Evolutionary conservation across 805 yeast genomes (phyloP).

Genomic region (Spathaspora girioi): DNA sequence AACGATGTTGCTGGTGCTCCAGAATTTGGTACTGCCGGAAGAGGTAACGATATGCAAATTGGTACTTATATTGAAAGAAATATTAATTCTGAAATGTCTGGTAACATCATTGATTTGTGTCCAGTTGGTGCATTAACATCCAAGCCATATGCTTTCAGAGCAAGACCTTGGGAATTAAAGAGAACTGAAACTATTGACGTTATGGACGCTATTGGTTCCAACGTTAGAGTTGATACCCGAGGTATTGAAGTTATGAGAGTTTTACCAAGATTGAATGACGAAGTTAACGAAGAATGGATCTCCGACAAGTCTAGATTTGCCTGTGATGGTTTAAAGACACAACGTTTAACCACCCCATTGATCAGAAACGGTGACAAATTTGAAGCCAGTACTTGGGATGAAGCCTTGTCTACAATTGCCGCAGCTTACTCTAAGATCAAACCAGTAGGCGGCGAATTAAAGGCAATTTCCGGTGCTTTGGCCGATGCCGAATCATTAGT

Average conservation of each 20-base stretch:
- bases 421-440: constrained; percentile 51
- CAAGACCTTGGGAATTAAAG: constrained; percentile 91
- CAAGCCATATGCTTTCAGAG: constrained; percentile 88
- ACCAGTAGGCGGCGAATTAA: constrained; percentile 68
- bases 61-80: constrained; percentile 86
- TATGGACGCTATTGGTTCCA: constrained; percentile 78
- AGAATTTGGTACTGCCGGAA: constrained; percentile 82
- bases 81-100: constrained; percentile 79
- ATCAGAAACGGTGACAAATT: constrained; percentile 67
- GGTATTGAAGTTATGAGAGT: constrained; percentile 87
- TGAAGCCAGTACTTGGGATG: constrained; percentile 82
- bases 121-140: constrained; percentile 91
- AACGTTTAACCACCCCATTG: constrained; percentile 78
- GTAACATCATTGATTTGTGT: constrained; percentile 82
- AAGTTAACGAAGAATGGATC: constrained; percentile 88
- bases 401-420: constrained; percentile 69
- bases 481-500: constrained; percentile 81
- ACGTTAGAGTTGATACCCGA: constrained; percentile 79
- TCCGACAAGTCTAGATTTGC: constrained; percentile 85
- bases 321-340: constrained; percentile 80
- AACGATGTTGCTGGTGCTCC: constrained; percentile 93
- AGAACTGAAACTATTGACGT: constrained; percentile 86
- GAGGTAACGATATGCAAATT: constrained; percentile 90
- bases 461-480: constrained; percentile 79
- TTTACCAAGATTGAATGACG: constrained; percentile 81